Conservation (phyloP, 1,284 basidiomycete genomes). For the Sporisorium sorghi region DNA sequence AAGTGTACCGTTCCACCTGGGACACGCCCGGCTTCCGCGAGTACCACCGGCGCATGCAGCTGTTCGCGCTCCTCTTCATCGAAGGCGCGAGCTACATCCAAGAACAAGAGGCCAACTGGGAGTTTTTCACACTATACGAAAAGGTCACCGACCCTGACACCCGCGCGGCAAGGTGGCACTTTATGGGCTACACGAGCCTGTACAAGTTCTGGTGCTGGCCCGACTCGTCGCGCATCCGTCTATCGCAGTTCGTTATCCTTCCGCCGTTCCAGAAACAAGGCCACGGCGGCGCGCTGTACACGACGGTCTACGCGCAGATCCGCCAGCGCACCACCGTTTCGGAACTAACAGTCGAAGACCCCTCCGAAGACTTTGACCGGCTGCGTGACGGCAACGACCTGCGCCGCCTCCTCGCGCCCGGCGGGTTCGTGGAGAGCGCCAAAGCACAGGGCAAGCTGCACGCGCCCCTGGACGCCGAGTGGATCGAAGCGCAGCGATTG, state of each 20-base stretch:
- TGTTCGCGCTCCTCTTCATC: conserved; percentile 93
- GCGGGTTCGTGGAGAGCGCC: conserved; percentile 71
- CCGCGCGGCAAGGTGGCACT: conserved; percentile 81
- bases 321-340: conserved; percentile 78
- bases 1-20: conserved; percentile 75
- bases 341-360: conserved; percentile 96
- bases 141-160: conserved; percentile 12
- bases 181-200: conserved; percentile 65
- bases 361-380: conserved; percentile 94
- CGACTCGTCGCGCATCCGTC: conserved; percentile 39
- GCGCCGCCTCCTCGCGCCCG: conserved; percentile 80
- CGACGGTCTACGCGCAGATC: conserved; percentile 83
- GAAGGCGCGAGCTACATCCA: conserved; percentile 85
- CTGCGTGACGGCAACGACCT: conserved; percentile 92
- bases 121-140: conserved; percentile 69
- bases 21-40: conserved; percentile 88
- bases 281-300: conserved; percentile 80
- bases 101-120: conserved; percentile 71
- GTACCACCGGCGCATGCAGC: conserved; percentile 92
- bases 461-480: conserved; percentile 80
- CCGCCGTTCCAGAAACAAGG: conserved; percentile 90
- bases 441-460: conserved; percentile 74
- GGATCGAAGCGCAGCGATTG: conserved; percentile 82
- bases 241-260: conserved; percentile 90
- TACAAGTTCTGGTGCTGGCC: conserved; percentile 64